Conservation (phyloP, 2,329 filamentous ascomycete species). For the Trichoderma brevicompactum region DNA sequence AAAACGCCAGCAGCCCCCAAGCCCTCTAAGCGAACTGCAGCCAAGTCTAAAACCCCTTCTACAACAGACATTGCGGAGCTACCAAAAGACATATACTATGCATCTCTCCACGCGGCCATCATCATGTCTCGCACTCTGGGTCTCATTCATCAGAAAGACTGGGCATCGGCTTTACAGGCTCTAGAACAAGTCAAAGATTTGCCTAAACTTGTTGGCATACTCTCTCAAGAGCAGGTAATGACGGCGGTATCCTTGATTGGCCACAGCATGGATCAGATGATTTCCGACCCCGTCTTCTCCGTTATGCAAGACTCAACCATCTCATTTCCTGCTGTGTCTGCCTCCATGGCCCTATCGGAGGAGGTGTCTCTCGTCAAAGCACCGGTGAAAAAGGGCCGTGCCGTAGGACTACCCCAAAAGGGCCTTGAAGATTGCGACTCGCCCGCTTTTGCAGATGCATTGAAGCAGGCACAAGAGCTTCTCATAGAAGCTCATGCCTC, state of each 20-base stretch:
- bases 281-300: slow-evolving; percentile 81
- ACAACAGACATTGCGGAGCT: slow-evolving; percentile 31
- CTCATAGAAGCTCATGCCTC: slow-evolving; percentile 66
- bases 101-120: slow-evolving; percentile 44
- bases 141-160: slow-evolving; percentile 57
- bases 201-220: slow-evolving; percentile 46
- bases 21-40: slow-evolving; percentile 12
- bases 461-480: slow-evolving; percentile 68
- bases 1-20: slow-evolving; percentile 23
- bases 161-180: slow-evolving; percentile 59
- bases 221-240: slow-evolving; percentile 60
- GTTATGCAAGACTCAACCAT: slow-evolving; percentile 92
- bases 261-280: slow-evolving; percentile 72
- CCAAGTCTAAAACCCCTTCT: slow-evolving; percentile 34
- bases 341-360: slow-evolving; percentile 43
- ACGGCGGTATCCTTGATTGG: slow-evolving; percentile 70
- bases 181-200: slow-evolving; percentile 56
- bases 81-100: slow-evolving; percentile 44
- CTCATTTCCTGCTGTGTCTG: slow-evolving; percentile 73
- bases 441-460: slow-evolving; percentile 59
- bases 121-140: slow-evolving; percentile 49
- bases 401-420: slow-evolving; percentile 35
- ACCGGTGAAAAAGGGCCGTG: slow-evolving; percentile 42
- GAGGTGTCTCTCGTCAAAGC: slow-evolving; percentile 44
- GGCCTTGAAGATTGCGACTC: slow-evolving; percentile 39